Base-by-base conservation (phyloP, 1,139 yeast genomes). In the Suhomyces coccinellae region DNA sequence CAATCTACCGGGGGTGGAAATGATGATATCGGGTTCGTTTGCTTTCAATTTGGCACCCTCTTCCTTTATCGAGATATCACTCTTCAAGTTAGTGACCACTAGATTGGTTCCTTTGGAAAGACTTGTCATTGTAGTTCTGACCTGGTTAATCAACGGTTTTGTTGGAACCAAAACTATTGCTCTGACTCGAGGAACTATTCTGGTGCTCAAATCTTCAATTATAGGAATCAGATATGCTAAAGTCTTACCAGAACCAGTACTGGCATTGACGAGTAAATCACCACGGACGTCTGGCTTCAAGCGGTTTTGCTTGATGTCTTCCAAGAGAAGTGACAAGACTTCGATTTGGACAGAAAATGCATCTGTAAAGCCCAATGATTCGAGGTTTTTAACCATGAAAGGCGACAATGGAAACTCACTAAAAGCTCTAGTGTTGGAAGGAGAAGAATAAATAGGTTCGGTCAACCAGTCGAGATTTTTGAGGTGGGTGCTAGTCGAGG, bases 161-260 rank as follows among this genome's bases (percentile, higher is more conserved):
- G 99, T 95, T 5, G 99, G 99, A 0, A 93, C 90, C 27, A 93
- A 63, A 1, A 93, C 73, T 3, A 93, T 71, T 27, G 95, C 95
- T 40, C 97, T 71, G 3, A 88, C 65, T 43, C 83, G 71, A 1
- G 96, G 93, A 2, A 89, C 91, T 0, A 79, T 70, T 49, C 97
- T 74, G 12, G 67, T 65, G 13, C 76, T 69, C 43, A 93, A 70
- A 4, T 80, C 71, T 51, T 90, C 90, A 2, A 95, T 74, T 10
- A 93, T 78, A 1, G 99, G 99, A 3, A 93, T 75, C 48, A 83
- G 77, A 61, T 93, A 93, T 8, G 97, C 96, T 43, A 95, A 69
- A 0, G 99, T 93, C 62, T 93, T 93, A 58, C 99, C 99, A 0
- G 96, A 87, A 42, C 99, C 99, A 0, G 99, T 93, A 5, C 95